phyloP scores from a whole-genome alignment of 345 rosid species.

The Capsella bursapastoris region DNA sequence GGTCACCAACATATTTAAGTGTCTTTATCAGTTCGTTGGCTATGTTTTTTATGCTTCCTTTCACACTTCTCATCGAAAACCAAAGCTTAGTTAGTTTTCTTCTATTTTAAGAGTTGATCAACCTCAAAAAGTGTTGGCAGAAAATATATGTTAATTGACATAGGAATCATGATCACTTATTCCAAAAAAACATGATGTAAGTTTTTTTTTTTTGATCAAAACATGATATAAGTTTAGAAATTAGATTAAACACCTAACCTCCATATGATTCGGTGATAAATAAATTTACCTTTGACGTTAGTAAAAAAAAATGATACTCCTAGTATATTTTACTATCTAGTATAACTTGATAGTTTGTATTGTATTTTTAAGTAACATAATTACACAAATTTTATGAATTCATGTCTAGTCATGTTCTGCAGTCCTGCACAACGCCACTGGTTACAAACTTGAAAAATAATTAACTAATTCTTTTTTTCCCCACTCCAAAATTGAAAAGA shows the following conservation, averaged over 20 bases:
- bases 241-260: conserved; percentile 28
- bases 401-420: conserved; percentile 3
- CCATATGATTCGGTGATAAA: conserved; percentile 15
- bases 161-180: conserved; percentile 3
- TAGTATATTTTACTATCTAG: not conserved
- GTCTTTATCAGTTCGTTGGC: conserved; percentile 44
- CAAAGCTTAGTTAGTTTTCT: conserved; percentile 1
- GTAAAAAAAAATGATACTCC: not conserved
- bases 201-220: not conserved
- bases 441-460: not conserved
- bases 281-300: not conserved
- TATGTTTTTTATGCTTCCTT: conserved; percentile 36
- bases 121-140: conserved; percentile 23
- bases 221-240: not conserved
- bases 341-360: not conserved
- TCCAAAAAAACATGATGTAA: not conserved
- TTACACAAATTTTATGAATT: not conserved
- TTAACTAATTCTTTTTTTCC: not conserved
- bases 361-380: not conserved
- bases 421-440: not conserved
- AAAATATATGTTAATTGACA: not conserved
- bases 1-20: conserved; percentile 42
- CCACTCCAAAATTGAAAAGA: not conserved
- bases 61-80: conserved; percentile 24
- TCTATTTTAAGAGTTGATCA: conserved; percentile 25